Evolutionary conservation across 1,284 basidiomycete genomes (phyloP), one percentile per base, ranked within the genome.

Genomic region (Coniferiporia weirii): DNA sequence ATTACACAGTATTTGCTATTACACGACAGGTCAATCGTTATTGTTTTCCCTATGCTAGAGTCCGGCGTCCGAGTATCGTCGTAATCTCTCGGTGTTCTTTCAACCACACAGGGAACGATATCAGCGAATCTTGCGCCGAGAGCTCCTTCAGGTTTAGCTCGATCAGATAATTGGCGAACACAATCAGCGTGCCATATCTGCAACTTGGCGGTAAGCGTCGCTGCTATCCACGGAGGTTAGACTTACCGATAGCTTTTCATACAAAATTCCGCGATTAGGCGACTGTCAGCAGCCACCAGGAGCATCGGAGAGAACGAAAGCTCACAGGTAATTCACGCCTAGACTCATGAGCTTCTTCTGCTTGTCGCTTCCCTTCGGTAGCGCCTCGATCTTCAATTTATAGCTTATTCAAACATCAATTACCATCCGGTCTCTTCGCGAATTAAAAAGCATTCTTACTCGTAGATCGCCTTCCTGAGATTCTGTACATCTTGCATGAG

Each of bases 401-500:
- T 94, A 95, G 70, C 92, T 95, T 64, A 46, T 60, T 52, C 51
- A 52, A n/a, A 38, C 59, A 40, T 19, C 43, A 19, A 51, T 48
- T 35, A 55, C 48, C 45, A 6, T 40, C 49, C 32, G 53, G 8
- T 27, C 4, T 54, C 1, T 17, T 15, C 43, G 17, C 35, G 34
- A 12, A 43, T 5, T 15, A n/a, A 59, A 13, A 34, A 46, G 1
- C 32, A 6, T 17, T 57, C 56, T 62, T 64, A 94, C 93, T 95
- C 91, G 68, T 94, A 96, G 49, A 97, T 89, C 0, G 94, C 91
- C 70, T 91, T 92, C 48, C 95, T 84, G 47, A 98, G 75, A 69
- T 98, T 98, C 72, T 98, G 95, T 0, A 98, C 94, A 63, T 94
- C 93, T 72, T 91, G 88, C 91, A 95, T 93, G 63, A 87, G 73